Evolutionary conservation across 163 green algal genomes (phyloP).

Genomic region (Scenedesmus sp.): DNA sequence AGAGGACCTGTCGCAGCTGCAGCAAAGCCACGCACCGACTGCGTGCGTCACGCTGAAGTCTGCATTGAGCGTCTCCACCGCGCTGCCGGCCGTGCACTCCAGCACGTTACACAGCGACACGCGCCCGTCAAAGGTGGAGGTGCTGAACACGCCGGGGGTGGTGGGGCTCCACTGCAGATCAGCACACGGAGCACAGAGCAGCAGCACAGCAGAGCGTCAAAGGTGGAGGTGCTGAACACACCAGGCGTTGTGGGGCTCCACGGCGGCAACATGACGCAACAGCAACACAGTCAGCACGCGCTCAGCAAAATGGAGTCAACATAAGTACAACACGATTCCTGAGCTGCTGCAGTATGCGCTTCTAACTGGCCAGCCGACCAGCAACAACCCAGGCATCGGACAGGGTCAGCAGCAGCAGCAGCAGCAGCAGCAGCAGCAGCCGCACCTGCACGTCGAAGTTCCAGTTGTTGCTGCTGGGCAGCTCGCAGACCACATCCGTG

Average conservation of each 20-base stretch:
- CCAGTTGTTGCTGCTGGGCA: conserved; percentile 82
- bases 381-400: no score
- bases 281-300: not conserved
- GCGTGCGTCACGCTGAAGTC: conserved; percentile 22
- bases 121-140: conserved; percentile 88
- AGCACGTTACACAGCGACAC: conserved; percentile 76
- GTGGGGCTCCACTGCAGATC: conserved; percentile 85
- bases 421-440: not conserved
- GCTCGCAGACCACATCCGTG: conserved; percentile 82
- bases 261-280: not conserved
- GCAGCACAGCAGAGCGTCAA: not conserved
- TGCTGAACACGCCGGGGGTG: conserved; percentile 91
- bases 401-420: not conserved
- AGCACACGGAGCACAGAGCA: not conserved
- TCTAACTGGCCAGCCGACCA: no score
- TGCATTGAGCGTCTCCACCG: conserved; percentile 42
- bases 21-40: not conserved
- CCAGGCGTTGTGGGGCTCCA: no score
- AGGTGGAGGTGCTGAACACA: not conserved
- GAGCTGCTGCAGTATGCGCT: no score
- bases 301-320: not conserved
- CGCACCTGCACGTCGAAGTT: conserved; percentile 90
- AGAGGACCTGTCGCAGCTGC: no score
- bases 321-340: no score
- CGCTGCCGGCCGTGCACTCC: conserved; percentile 60